Conservation (phyloP, 768 basidiomycete species). For the Lactarius tabidus region DNA sequence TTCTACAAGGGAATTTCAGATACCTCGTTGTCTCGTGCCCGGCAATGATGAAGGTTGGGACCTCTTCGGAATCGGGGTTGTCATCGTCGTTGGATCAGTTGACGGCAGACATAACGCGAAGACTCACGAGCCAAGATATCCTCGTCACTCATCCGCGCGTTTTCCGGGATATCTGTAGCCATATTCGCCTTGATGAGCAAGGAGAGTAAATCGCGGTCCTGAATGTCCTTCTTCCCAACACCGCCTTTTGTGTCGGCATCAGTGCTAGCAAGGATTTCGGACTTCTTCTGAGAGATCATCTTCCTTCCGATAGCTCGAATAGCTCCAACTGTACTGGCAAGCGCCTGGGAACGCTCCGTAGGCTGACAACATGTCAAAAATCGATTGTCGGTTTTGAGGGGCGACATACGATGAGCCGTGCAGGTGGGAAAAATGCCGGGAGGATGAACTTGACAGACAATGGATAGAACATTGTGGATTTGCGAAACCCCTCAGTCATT, state of each 20-base stretch:
- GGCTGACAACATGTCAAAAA: conserved; percentile 10
- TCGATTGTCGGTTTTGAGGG: not conserved
- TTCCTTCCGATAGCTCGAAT: conserved; percentile 31
- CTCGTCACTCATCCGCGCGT: conserved; percentile 53
- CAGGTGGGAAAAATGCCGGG: conserved; percentile 2
- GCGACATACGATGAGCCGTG: conserved; percentile 16
- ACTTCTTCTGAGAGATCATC: conserved; percentile 35
- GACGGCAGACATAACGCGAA: not conserved
- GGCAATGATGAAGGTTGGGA: conserved; percentile 57
- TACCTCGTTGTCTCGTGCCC: conserved; percentile 59
- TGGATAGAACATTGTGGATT: conserved; percentile 11
- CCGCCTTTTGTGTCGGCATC: conserved; percentile 25
- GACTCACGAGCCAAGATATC: conserved; percentile 56
- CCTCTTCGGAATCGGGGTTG: conserved; percentile 38
- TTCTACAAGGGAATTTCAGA: not conserved
- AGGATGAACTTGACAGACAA: conserved; percentile 14
- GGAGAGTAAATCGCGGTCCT: conserved; percentile 53
- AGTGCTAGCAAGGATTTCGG: conserved; percentile 32
- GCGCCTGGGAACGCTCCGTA: conserved; percentile 7
- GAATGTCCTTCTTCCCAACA: conserved; percentile 35
- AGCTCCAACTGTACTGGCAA: not conserved
- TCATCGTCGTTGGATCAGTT: not conserved
- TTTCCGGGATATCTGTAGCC: conserved; percentile 52
- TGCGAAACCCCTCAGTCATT: conserved; percentile 15
- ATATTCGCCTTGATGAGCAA: conserved; percentile 62